These are phyloP conservation scores for Craterostigma plantagineum DNA, from an alignment of 257 asterid genomes.

Conservation along the genomic window DNA sequence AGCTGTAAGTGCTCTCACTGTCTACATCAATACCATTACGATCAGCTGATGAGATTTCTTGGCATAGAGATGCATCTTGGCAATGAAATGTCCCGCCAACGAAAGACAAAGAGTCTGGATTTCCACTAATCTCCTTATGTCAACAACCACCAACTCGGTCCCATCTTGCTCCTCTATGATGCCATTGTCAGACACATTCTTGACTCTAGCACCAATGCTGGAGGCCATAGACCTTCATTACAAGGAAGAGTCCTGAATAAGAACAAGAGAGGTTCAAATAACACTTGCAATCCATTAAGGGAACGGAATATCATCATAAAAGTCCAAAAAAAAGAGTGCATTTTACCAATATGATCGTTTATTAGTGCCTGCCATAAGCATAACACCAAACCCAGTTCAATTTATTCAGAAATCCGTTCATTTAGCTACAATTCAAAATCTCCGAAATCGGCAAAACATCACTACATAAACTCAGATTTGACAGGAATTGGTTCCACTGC, in stretches of 20 bases:
- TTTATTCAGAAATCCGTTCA: too few relatives aligned
- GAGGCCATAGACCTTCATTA: constrained; percentile 25
- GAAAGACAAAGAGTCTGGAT: constrained; percentile 9
- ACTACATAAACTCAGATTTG: too few relatives aligned
- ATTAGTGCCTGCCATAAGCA: too few relatives aligned
- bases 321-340: not conserved
- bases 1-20: constrained; percentile 38
- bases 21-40: constrained; percentile 23
- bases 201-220: constrained; percentile 16
- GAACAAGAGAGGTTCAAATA: not conserved
- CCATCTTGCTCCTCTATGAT: constrained; percentile 9
- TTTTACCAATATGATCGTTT: too few relatives aligned
- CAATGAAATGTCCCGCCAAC: constrained; percentile 9
- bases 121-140: constrained; percentile 9
- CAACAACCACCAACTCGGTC: constrained; percentile 9
- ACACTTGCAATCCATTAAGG: not conserved
- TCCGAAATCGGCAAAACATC: too few relatives aligned
- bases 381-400: too few relatives aligned
- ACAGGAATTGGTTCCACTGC: too few relatives aligned
- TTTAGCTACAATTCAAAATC: too few relatives aligned
- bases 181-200: too few relatives aligned
- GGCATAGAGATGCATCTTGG: constrained; percentile 13
- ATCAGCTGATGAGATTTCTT: too few relatives aligned
- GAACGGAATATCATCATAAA: not conserved
- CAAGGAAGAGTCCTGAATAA: constrained; percentile 15